Percentiles rank a stretch among this genome's conserved stretches.
phyloP scores from a whole-genome alignment of 2,329 filamentous ascomycete genomes.

The Gnomoniopsis smithogilvyi region DNA sequence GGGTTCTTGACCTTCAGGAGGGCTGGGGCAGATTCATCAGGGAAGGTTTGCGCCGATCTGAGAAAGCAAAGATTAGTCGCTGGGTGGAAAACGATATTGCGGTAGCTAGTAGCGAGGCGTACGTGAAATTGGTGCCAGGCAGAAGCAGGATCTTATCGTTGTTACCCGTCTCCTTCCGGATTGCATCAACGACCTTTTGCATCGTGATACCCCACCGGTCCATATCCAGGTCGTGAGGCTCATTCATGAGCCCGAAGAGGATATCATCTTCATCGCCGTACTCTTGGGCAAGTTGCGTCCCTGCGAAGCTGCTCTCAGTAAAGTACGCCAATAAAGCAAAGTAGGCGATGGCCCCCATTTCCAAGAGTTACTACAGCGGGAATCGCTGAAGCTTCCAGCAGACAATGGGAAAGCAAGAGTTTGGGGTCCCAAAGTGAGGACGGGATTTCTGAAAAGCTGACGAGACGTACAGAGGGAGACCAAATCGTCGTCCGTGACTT shows the following conservation, averaged over 20 bases:
- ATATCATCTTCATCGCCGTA: slow-evolving; percentile 50
- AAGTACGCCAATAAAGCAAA: background rate
- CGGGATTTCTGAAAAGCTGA: background rate
- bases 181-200: slow-evolving; percentile 60
- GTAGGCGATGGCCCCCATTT: background rate
- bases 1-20: slow-evolving; percentile 52
- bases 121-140: slow-evolving; percentile 51
- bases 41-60: slow-evolving; percentile 43
- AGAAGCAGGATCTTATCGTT: slow-evolving; percentile 55
- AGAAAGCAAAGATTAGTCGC: slow-evolving; percentile 28
- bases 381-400: no score
- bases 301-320: background rate
- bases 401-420: no score
- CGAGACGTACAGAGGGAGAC: slow-evolving; percentile 40
- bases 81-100: background rate
- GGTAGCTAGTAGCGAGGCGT: background rate
- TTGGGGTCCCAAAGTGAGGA: background rate
- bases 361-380: no score
- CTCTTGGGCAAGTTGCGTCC: slow-evolving; percentile 53
- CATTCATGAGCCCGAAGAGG: slow-evolving; percentile 41
- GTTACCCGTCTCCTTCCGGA: slow-evolving; percentile 55
- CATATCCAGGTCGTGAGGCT: slow-evolving; percentile 47
- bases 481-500: slow-evolving; percentile 55
- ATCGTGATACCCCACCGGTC: slow-evolving; percentile 52
- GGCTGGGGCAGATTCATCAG: slow-evolving; percentile 45